These are phyloP conservation scores for Tritrichomonas foetus DNA, from an alignment of 208 protist genomes.

Conservation along the genomic window DNA sequence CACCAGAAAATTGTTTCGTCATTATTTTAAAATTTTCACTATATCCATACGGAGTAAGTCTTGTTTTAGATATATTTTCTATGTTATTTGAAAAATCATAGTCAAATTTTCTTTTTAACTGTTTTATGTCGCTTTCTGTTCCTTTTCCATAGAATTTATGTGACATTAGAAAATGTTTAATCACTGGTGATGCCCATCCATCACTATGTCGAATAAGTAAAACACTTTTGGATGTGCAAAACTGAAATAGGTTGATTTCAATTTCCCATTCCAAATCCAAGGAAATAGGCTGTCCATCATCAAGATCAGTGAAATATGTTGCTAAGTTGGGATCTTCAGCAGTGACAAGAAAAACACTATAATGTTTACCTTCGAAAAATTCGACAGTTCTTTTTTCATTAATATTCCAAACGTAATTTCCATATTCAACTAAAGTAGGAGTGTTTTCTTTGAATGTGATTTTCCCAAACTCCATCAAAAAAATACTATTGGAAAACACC, in stretches of 20 bases:
- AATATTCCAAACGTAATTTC: background rate
- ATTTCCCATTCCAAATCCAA: conserved; percentile 9
- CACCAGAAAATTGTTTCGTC: background rate
- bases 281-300: background rate
- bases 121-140: background rate
- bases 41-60: background rate
- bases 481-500: too few species aligned
- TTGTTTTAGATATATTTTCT: background rate
- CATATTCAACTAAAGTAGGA: too few species aligned
- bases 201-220: background rate
- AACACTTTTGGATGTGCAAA: background rate
- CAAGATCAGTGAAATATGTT: background rate
- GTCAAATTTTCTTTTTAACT: background rate
- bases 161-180: background rate
- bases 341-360: background rate
- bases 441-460: too few species aligned
- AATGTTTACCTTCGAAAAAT: background rate
- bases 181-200: too few species aligned
- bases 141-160: conserved; percentile 12
- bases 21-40: background rate
- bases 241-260: conserved; percentile 1
- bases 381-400: background rate
- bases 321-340: background rate
- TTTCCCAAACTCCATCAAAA: too few species aligned
- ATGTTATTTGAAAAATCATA: background rate